A percentile compares a stretch with the other conserved stretches of the same genome.
Evolutionary conservation across 2,329 filamentous ascomycete genomes (phyloP).

Genomic region (Fragosphaeria purpurea): DNA sequence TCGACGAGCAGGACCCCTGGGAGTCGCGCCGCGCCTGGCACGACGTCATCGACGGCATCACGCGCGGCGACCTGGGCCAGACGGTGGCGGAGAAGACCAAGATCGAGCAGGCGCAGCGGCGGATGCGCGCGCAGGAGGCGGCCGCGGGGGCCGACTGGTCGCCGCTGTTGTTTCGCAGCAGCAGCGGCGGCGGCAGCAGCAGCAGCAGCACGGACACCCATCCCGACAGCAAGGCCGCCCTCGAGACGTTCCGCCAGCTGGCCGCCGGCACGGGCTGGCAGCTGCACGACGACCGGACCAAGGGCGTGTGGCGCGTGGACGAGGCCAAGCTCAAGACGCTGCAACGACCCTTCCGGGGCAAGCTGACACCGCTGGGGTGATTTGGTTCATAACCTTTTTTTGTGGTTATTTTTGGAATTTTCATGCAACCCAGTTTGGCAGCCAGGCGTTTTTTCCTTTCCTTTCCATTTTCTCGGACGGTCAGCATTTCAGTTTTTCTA

Average conservation of each 20-base stretch:
- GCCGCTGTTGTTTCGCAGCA: slow-evolving; percentile 26
- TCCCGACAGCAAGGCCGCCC: slow-evolving; percentile 14
- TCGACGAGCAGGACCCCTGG: slow-evolving; percentile 65
- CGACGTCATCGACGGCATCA: slow-evolving; percentile 63
- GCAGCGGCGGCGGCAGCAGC: too few relatives aligned
- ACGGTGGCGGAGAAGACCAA: slow-evolving; percentile 63
- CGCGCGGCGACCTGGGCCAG: slow-evolving; percentile 63
- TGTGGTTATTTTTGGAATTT: background rate
- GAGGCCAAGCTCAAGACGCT: slow-evolving; percentile 14
- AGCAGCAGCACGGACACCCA: too few relatives aligned
- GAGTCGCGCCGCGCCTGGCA: slow-evolving; percentile 75
- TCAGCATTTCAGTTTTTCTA: too few relatives aligned
- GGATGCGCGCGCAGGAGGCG: slow-evolving; percentile 59
- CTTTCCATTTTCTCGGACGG: background rate
- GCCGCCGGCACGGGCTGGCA: slow-evolving; percentile 19
- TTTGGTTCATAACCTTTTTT: background rate
- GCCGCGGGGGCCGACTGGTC: slow-evolving; percentile 33
- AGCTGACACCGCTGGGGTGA: slow-evolving; percentile 20
- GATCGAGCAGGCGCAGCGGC: slow-evolving; percentile 74
- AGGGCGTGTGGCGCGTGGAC: slow-evolving; percentile 29
- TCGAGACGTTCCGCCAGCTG: slow-evolving; percentile 23
- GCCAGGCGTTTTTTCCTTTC: background rate
- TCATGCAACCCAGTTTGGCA: background rate
- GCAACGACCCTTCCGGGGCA: slow-evolving; percentile 24
- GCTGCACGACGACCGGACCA: slow-evolving; percentile 25